phyloP scores from a whole-genome alignment of 2,329 filamentous ascomycete species.

The Grosmannia serpens region DNA sequence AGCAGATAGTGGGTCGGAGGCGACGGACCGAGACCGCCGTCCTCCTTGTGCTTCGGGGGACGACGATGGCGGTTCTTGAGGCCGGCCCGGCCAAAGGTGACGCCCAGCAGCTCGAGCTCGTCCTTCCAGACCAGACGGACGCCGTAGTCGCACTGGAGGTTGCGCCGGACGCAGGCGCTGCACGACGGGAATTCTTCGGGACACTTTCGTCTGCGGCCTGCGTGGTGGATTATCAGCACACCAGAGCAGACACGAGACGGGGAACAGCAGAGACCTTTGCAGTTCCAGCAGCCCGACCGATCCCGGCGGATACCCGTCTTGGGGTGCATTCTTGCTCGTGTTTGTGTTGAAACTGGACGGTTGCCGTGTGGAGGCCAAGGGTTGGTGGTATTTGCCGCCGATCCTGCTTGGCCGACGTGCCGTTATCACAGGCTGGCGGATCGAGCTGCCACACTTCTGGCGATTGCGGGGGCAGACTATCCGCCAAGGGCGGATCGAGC shows the following conservation, averaged over 20 bases:
- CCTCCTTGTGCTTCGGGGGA: too few species aligned
- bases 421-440: not conserved
- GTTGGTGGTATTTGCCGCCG: too few species aligned
- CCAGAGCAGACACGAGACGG: not conserved
- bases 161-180: not conserved
- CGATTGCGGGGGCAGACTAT: not conserved
- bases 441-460: not conserved
- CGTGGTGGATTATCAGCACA: not conserved
- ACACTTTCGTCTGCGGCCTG: slow-evolving; percentile 2
- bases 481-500: not conserved
- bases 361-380: too few species aligned
- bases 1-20: not conserved
- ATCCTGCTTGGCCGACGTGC: too few species aligned
- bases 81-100: slow-evolving; percentile 2
- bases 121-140: slow-evolving; percentile 4
- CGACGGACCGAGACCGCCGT: not conserved
- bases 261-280: not conserved
- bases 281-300: slow-evolving; percentile 6
- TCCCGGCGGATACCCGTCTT: not conserved
- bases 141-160: slow-evolving; percentile 3
- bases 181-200: not conserved
- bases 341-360: too few species aligned
- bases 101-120: slow-evolving; percentile 1
- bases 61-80: not conserved
- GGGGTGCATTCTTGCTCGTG: not conserved